A percentile compares a stretch with the other conserved stretches of the same genome.
Evolutionary conservation across 73 alveolate species (phyloP).

Genomic region (Stentor coeruleus): DNA sequence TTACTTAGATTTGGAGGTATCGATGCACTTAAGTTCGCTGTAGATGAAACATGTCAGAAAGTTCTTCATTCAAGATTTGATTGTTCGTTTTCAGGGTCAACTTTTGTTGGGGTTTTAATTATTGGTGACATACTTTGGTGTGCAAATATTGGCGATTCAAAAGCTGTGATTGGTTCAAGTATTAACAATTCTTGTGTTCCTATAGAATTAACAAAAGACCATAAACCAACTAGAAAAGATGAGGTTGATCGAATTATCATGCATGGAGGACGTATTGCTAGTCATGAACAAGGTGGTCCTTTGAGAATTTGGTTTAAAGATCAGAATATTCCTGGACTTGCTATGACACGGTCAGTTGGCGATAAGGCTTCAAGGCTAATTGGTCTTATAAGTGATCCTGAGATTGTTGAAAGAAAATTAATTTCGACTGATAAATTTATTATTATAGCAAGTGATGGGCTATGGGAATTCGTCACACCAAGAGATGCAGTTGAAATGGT

Average conservation of each 20-base stretch:
- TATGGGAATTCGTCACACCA: slow-evolving; percentile 63
- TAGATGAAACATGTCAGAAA: not conserved
- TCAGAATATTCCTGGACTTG: slow-evolving; percentile 87
- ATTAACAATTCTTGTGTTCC: slow-evolving; percentile 34
- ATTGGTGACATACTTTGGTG: slow-evolving; percentile 34
- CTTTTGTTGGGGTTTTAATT: slow-evolving; percentile 32
- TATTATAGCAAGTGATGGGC: slow-evolving; percentile 75
- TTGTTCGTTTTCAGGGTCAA: slow-evolving; percentile 46
- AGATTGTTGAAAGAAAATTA: slow-evolving; percentile 24
- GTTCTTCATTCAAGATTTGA: not conserved
- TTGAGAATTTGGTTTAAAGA: slow-evolving; percentile 66
- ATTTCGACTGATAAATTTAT: slow-evolving; percentile 46
- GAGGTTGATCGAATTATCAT: slow-evolving; percentile 64
- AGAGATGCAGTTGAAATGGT: slow-evolving; percentile 28
- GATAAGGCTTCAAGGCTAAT: slow-evolving; percentile 79
- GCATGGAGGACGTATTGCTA: slow-evolving; percentile 65
- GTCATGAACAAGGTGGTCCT: slow-evolving; percentile 66
- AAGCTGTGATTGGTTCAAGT: slow-evolving; percentile 20
- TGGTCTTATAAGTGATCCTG: slow-evolving; percentile 84
- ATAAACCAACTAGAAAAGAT: slow-evolving; percentile 74
- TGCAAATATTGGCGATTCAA: slow-evolving; percentile 45
- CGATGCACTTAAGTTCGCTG: not conserved
- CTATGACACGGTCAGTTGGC: slow-evolving; percentile 96
- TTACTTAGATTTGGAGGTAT: not conserved
- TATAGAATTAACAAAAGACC: slow-evolving; percentile 65